Evolutionary conservation across 805 yeast species (phyloP).

Genomic region (Candida boidinii): DNA sequence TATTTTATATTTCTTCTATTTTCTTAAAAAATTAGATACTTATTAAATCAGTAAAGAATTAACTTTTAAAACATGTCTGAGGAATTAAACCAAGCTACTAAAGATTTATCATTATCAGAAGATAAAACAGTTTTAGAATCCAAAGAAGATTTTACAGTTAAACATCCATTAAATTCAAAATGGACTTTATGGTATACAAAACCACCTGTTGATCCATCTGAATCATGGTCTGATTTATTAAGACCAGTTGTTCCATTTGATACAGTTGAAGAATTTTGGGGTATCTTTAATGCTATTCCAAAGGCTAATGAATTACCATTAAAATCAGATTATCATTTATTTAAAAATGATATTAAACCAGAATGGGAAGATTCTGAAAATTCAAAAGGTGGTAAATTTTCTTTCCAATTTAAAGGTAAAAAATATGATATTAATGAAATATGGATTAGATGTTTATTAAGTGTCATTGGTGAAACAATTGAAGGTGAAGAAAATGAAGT

Average conservation of each 20-base stretch:
- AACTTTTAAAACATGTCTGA: conserved; percentile 17
- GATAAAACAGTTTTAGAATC: conserved; percentile 47
- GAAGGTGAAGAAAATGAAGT: conserved; percentile 77
- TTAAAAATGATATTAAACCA: conserved; percentile 89
- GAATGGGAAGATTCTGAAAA: conserved; percentile 97
- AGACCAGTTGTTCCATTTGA: conserved; percentile 88
- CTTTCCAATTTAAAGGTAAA: conserved; percentile 62
- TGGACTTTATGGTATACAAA: conserved; percentile 99
- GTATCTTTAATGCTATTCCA: conserved; percentile 89
- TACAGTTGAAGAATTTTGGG: conserved; percentile 99
- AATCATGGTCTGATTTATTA: conserved; percentile 86
- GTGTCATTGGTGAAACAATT: conserved; percentile 92
- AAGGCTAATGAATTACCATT: conserved; percentile 84
- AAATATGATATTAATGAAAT: conserved; percentile 48
- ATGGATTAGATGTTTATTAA: conserved; percentile 84
- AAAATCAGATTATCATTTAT: conserved; percentile 90
- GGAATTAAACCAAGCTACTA: conserved; percentile 24
- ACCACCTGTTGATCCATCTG: conserved; percentile 71
- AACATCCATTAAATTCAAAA: conserved; percentile 82
- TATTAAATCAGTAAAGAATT: background rate
- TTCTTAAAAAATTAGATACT: background rate
- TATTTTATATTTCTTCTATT: too few relatives aligned
- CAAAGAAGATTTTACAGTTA: conserved; percentile 58
- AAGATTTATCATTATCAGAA: conserved; percentile 23
- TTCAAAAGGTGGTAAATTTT: conserved; percentile 92